Evolutionary conservation across 2,329 filamentous ascomycete genomes (phyloP), one percentile per base, ranked within the genome.

Genomic region (Bipolaris oryzae): DNA sequence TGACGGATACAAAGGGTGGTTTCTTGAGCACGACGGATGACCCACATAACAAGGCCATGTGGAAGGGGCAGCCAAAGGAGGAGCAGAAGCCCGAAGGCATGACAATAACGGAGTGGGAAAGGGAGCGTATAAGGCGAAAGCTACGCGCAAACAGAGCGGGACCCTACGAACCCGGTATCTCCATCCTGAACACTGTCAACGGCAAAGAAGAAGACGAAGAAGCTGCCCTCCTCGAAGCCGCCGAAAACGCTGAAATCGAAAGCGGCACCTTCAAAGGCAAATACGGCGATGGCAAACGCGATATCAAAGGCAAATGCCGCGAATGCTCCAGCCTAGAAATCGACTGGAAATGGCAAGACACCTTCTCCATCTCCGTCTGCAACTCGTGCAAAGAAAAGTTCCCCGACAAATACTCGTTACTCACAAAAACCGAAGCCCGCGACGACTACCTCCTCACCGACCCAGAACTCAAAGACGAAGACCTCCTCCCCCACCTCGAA

Each of bases 1-100:
- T 99, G 92, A 96, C 89, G 6, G 95, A 99, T 75, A 98, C 94
- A 0, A 97, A 97, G 73, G 95, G 95, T 60, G 95, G 95, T 0
- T 99, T 99, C 76, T 78, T 99, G 63, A 90, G 89, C n/a, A 84
- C 86, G 1, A 90, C 94, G 60, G 95, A 99, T 72, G 95, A 99
- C 76, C 95, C 95, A 1, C 87, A 89, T 73, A 96, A 96, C 73
- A 89, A 89, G 64, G 91, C 89, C 7, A 81, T 94, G 68, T 77
- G 68, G 68, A 71, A 62, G 34, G 71, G 70, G 7, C 63, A 61
- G 46, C 48, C 63, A 7, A 64, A 83, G 50, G 77, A 84, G 7
- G 85, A 88, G 50, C 82, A 87, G 64, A 92, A 90, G 71, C 95
- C 95, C 0, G 87, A 90, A 55, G 86, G 92, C 72, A 96, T 99